Evolutionary conservation across 2,329 filamentous ascomycete genomes (phyloP).

Genomic region (Exophiala mesophila): DNA sequence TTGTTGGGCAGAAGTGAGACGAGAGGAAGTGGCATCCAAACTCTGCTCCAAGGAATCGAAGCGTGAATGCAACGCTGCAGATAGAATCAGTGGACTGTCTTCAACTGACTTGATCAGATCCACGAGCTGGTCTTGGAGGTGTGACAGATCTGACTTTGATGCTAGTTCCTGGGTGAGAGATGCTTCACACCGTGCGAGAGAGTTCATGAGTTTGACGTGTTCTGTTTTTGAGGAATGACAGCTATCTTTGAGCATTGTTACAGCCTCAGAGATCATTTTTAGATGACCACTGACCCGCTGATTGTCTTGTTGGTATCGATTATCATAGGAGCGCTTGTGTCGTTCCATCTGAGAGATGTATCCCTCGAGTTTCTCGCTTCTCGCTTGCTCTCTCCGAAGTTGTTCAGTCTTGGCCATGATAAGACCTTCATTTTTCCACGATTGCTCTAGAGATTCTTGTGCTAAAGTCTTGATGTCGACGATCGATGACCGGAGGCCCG

Average conservation of each 20-base stretch:
- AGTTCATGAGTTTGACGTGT: not conserved
- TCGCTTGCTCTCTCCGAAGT: conserved; percentile 13
- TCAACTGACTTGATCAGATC: not conserved
- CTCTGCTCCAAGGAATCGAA: not conserved
- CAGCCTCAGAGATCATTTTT: conserved; percentile 1
- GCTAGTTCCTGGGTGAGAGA: conserved; percentile 3
- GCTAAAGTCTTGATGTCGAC: conserved; percentile 6
- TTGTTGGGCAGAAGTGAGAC: too few species aligned
- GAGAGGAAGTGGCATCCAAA: not conserved
- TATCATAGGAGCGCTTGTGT: conserved; percentile 9
- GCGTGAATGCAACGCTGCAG: conserved; percentile 3
- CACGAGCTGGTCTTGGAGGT: not conserved
- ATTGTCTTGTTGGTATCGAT: not conserved
- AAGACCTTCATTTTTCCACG: conserved; percentile 6
- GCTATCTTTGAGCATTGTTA: not conserved
- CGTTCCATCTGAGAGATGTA: conserved; percentile 16
- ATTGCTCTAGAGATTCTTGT: not conserved
- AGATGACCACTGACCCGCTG: conserved; percentile 2
- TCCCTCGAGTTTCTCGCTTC: conserved; percentile 14
- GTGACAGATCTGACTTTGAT: conserved; percentile 5
- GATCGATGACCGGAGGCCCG: conserved; percentile 5
- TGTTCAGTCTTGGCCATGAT: conserved; percentile 3
- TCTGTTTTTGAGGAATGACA: not conserved
- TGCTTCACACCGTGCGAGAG: conserved; percentile 1
- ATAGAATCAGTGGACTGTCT: not conserved